phyloP scores from a whole-genome alignment of 2,329 filamentous ascomycete species.

The Fusarium lateritium region DNA sequence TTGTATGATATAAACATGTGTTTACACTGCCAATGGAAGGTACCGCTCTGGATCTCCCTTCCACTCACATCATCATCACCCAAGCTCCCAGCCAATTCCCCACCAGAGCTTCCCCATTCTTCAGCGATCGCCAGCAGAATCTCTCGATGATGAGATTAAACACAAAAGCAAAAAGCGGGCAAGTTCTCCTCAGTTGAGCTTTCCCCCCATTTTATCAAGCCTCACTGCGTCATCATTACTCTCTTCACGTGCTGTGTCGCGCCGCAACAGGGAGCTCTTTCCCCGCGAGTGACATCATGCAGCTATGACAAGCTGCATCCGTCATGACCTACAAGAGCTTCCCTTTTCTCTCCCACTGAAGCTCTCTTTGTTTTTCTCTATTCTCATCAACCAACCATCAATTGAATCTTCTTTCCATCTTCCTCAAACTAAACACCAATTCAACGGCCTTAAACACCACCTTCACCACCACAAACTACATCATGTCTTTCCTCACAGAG shows the following conservation, averaged over 20 bases:
- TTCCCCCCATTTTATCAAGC: conserved; percentile 27
- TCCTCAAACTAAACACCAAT: not conserved
- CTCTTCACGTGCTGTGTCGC: conserved; percentile 42
- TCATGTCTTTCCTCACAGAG: conserved; percentile 70
- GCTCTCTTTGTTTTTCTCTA: conserved; percentile 2
- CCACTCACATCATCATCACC: conserved; percentile 24
- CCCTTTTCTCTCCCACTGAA: conserved; percentile 7
- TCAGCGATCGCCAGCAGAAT: conserved; percentile 33
- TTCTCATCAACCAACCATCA: conserved; percentile 9
- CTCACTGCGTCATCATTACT: conserved; percentile 48
- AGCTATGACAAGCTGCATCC: conserved; percentile 32
- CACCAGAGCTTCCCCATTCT: conserved; percentile 20
- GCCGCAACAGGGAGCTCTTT: conserved; percentile 39
- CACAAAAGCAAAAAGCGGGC: conserved; percentile 15
- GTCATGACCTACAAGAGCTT: conserved; percentile 44
- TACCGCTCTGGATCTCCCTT: conserved; percentile 1
- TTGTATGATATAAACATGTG: not conserved
- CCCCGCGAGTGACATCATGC: conserved; percentile 50
- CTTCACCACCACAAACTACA: conserved; percentile 13
- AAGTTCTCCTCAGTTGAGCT: conserved; percentile 14
- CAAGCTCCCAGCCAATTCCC: conserved; percentile 13
- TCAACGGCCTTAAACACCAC: not conserved
- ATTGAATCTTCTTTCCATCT: conserved; percentile 17
- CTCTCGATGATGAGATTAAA: conserved; percentile 36
- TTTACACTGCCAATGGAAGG: not conserved